phyloP scores from a whole-genome alignment of 129 eudicot species.

The Apium graveolens region DNA sequence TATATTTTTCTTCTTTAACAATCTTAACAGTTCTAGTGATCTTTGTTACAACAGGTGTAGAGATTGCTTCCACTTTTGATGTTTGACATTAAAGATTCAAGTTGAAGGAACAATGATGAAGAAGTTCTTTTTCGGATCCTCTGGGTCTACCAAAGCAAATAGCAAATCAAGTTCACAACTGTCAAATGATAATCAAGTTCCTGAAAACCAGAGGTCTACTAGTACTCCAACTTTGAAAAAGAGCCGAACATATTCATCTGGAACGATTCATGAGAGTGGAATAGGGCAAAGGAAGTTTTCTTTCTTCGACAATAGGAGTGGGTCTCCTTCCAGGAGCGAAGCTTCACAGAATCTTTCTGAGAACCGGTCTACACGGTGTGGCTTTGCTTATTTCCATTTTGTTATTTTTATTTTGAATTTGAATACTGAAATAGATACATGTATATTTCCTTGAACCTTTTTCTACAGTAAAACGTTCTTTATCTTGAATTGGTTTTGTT shows the following conservation, averaged over 20 bases:
- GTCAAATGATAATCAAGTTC: constrained; percentile 41
- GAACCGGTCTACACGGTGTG: constrained; percentile 51
- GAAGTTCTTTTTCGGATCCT: constrained; percentile 79
- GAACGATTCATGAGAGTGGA: constrained; percentile 38
- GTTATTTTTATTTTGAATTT: background rate
- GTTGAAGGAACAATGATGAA: constrained; percentile 42
- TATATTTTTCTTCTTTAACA: background rate
- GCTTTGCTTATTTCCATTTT: constrained; percentile 5
- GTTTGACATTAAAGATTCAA: constrained; percentile 8
- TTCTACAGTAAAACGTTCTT: background rate
- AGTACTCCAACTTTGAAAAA: constrained; percentile 53
- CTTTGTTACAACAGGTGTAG: constrained; percentile 8
- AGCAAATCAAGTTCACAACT: constrained; percentile 31
- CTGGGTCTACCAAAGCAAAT: constrained; percentile 36
- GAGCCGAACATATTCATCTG: constrained; percentile 87
- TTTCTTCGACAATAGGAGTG: constrained; percentile 26
- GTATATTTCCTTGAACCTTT: background rate
- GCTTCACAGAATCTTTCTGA: constrained; percentile 41
- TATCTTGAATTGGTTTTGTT: constrained; percentile 1
- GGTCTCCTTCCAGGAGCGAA: constrained; percentile 68
- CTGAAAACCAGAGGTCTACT: constrained; percentile 31
- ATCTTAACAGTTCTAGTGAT: background rate
- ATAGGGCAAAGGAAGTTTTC: constrained; percentile 28
- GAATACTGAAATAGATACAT: background rate
- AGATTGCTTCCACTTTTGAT: constrained; percentile 14